Evolutionary conservation across 768 basidiomycete genomes (phyloP).

Genomic region (Trametes punicea): DNA sequence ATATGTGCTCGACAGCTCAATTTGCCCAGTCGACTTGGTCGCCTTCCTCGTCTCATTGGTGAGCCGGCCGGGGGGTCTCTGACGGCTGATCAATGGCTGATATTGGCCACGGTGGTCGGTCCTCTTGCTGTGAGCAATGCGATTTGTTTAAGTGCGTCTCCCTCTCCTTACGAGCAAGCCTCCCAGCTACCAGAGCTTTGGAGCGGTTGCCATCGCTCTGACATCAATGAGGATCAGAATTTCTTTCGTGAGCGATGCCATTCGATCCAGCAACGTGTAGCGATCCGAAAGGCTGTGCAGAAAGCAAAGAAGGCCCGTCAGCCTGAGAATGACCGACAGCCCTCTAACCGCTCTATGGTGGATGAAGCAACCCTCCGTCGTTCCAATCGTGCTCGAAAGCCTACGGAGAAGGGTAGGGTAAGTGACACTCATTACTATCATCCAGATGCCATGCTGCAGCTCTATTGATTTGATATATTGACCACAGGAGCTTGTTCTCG

Average conservation of each 20-base stretch:
- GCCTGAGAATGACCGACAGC: neutral
- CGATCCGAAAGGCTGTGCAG: neutral
- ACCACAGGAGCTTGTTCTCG: slow-evolving; percentile 5
- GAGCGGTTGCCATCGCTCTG: neutral
- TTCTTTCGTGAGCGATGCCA: neutral
- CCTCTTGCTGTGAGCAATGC: slow-evolving; percentile 32
- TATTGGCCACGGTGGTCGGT: slow-evolving; percentile 28
- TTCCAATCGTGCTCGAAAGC: neutral
- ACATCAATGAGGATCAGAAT: too few relatives aligned
- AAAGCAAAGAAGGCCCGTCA: neutral
- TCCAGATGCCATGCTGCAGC: too few relatives aligned
- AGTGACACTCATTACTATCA: neutral
- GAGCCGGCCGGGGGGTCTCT: slow-evolving; percentile 13
- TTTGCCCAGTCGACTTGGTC: slow-evolving; percentile 27
- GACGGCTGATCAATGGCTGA: slow-evolving; percentile 24
- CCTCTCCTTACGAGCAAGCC: too few relatives aligned
- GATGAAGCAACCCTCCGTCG: too few relatives aligned
- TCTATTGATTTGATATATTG: too few relatives aligned
- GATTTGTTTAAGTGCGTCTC: neutral
- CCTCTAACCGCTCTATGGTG: too few relatives aligned
- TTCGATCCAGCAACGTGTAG: neutral
- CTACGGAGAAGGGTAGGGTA: neutral
- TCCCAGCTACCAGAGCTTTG: neutral
- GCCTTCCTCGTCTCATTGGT: slow-evolving; percentile 5
- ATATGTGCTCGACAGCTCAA: slow-evolving; percentile 26